Evolutionary conservation across 208 protist genomes (phyloP), one percentile per base, ranked within the genome.

Genomic region (Phytomonas francai): DNA sequence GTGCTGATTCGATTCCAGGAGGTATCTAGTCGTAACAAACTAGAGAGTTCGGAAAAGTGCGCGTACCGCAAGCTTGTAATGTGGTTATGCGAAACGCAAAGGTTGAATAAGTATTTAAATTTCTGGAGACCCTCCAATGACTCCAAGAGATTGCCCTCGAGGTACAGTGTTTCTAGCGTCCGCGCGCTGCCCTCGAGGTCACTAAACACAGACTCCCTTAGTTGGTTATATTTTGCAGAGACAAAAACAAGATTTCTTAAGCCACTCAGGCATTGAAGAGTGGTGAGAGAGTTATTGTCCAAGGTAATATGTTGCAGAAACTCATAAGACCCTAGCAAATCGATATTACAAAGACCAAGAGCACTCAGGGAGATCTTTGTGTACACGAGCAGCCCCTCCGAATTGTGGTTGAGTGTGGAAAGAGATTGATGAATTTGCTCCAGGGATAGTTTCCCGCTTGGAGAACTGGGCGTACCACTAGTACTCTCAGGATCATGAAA

Each of bases 231-330:
- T 12, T 67, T 33, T 3, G 84, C 89, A 11, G 87, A 90, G 22
- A 92, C 68, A 71, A 88, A 87, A 11, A 91, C 81, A 0, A 94
- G 74, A 30, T 68, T 76, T 0, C 65, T 59, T 62, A 89, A 72
- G 31, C 70, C 60, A 2, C 60, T 67, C 66, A 94, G 72, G 28
- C 86, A 78, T 33, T 77, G 59, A 12, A 94, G 80, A 42, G 81
- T 71, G 5, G 76, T 80, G 34, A 94, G 71, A 2, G 62, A 59
- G 62, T 94, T 94, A 67, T 85, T 45, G 69, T 92, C 78, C 7
- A 94, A 63, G 28, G 68, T 76, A 14, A 95, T 51, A 22, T 77
- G 79, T 67, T 95, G 89, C 11, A 95, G 67, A 67, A 88, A 80
- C n/a, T 45, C 56, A 64, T 84, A 95, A 0, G 49, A 58, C 33